Conservation (phyloP, 768 basidiomycete genomes). For the Termitomyces eurrhizus region DNA sequence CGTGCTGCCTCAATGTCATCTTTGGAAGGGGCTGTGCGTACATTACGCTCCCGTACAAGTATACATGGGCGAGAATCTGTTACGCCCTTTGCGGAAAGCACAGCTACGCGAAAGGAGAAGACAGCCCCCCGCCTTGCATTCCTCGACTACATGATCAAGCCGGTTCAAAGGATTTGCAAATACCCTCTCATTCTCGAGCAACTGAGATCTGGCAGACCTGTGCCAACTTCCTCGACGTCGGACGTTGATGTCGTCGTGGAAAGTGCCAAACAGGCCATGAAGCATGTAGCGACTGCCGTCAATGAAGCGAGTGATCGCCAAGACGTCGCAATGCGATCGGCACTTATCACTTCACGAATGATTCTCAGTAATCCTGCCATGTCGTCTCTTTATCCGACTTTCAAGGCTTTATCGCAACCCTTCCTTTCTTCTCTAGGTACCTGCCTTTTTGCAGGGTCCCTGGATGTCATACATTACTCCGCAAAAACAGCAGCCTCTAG, state of each 20-base stretch:
- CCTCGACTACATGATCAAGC: slow-evolving; percentile 92
- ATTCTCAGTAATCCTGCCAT: slow-evolving; percentile 30
- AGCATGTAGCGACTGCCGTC: slow-evolving; percentile 69
- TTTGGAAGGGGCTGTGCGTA: slow-evolving; percentile 40
- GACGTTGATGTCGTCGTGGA: slow-evolving; percentile 39
- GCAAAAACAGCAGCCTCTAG: slow-evolving; percentile 42
- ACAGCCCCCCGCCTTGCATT: slow-evolving; percentile 49
- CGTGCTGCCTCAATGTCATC: slow-evolving; percentile 50
- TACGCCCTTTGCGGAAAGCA: slow-evolving; percentile 16
- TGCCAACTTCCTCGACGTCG: slow-evolving; percentile 20
- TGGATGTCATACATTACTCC: slow-evolving; percentile 80
- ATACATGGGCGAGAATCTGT: slow-evolving; percentile 29
- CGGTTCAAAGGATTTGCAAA: slow-evolving; percentile 93
- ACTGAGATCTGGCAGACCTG: slow-evolving; percentile 39
- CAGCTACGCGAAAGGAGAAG: slow-evolving; percentile 23
- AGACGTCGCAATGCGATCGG: slow-evolving; percentile 62
- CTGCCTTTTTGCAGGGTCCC: slow-evolving; percentile 76
- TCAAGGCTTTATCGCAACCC: slow-evolving; percentile 40
- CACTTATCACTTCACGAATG: slow-evolving; percentile 67
- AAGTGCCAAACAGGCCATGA: slow-evolving; percentile 67
- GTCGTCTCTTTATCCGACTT: slow-evolving; percentile 23
- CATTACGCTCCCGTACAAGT: slow-evolving; percentile 32
- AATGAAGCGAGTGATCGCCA: slow-evolving; percentile 74
- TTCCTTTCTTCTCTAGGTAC: slow-evolving; percentile 75
- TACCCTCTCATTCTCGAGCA: slow-evolving; percentile 89